A percentile compares a stretch with the other conserved stretches of the same genome.
Evolutionary conservation across 73 alveolate species (phyloP).

Genomic region (Blepharisma japonicum): DNA sequence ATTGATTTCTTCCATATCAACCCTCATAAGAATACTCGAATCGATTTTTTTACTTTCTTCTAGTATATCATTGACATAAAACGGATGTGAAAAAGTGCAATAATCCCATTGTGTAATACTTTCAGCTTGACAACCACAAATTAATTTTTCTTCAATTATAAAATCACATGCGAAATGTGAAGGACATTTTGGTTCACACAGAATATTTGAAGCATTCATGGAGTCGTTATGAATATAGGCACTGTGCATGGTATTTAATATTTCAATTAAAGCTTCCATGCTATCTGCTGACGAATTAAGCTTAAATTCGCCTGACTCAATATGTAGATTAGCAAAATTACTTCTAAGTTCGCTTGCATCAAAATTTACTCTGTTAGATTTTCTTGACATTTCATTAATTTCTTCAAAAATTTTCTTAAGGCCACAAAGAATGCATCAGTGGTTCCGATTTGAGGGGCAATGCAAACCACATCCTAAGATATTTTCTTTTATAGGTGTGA

Average conservation of each 20-base stretch:
- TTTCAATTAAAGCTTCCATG: conserved; percentile 13
- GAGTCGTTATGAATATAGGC: neutral
- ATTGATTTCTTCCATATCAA: neutral
- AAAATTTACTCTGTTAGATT: neutral
- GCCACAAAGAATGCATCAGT: neutral
- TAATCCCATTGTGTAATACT: neutral
- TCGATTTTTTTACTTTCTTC: neutral
- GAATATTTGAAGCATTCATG: neutral
- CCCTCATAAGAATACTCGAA: neutral
- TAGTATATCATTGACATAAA: neutral
- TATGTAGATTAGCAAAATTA: neutral
- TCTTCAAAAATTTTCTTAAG: neutral
- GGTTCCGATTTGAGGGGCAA: neutral
- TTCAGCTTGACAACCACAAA: conserved; percentile 7
- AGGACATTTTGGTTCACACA: conserved; percentile 19
- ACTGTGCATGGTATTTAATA: neutral
- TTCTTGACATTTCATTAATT: neutral
- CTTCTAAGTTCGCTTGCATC: neutral
- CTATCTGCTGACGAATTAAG: conserved; percentile 13
- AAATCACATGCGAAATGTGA: neutral
- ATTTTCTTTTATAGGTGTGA: neutral
- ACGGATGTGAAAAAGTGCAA: conserved; percentile 16
- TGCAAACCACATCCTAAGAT: neutral
- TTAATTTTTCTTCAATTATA: neutral
- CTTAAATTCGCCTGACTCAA: neutral